phyloP scores from a whole-genome alignment of 768 basidiomycete genomes.

The Trichaptum fuscoviolaceum region DNA sequence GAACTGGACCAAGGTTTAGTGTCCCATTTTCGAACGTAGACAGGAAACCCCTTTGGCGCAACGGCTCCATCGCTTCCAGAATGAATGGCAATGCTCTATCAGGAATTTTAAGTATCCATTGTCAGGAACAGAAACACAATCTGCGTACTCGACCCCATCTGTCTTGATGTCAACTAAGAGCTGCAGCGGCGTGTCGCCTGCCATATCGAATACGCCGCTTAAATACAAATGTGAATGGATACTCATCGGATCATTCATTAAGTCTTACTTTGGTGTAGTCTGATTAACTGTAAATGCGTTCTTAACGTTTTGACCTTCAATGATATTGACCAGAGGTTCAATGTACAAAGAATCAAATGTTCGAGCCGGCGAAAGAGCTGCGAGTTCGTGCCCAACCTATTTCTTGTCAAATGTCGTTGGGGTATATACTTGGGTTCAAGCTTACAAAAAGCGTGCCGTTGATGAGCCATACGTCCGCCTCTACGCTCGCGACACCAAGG shows the following conservation, averaged over 20 bases:
- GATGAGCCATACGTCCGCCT: slow-evolving; percentile 48
- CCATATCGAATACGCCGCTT: slow-evolving; percentile 49
- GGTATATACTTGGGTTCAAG: slow-evolving; percentile 2
- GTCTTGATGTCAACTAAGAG: slow-evolving; percentile 51
- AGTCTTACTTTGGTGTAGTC: slow-evolving; percentile 35
- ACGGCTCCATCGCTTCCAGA: slow-evolving; percentile 38
- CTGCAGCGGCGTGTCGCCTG: slow-evolving; percentile 36
- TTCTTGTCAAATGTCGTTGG: slow-evolving; percentile 2
- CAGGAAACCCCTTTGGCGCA: slow-evolving; percentile 39
- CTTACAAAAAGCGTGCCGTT: slow-evolving; percentile 39
- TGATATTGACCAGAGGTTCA: slow-evolving; percentile 37
- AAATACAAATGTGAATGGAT: slow-evolving; percentile 4
- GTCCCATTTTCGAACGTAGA: slow-evolving; percentile 40
- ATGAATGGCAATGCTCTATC: slow-evolving; percentile 39
- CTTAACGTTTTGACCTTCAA: slow-evolving; percentile 37
- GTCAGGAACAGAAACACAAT: background rate
- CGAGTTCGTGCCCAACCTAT: slow-evolving; percentile 42
- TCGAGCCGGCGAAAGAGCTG: slow-evolving; percentile 35
- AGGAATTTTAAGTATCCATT: slow-evolving; percentile 6
- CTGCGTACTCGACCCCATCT: slow-evolving; percentile 37
- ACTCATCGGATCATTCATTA: background rate
- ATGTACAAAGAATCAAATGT: slow-evolving; percentile 46
- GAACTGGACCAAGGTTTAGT: slow-evolving; percentile 31
- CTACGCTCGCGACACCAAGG: slow-evolving; percentile 44
- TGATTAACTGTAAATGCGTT: slow-evolving; percentile 35